These are phyloP conservation scores for Nasturtium officinale DNA, from an alignment of 345 rosid genomes.

Conservation along the genomic window DNA sequence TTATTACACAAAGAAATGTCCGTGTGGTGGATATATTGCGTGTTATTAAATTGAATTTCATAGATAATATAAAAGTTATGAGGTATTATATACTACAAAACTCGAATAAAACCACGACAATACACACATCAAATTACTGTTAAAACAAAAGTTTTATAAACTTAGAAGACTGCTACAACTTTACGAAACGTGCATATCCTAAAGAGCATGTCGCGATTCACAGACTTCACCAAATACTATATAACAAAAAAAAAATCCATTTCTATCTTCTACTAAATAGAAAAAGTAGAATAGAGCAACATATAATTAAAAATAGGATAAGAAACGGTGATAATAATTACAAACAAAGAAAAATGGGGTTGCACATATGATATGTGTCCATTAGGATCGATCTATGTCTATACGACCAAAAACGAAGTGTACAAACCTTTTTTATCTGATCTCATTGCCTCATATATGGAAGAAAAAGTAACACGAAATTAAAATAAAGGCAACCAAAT, in stretches of 20 bases:
- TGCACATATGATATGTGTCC: conserved; percentile 29
- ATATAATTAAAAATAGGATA: not conserved
- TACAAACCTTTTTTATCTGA: conserved; percentile 37
- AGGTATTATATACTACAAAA: not conserved
- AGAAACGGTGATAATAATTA: conserved; percentile 27
- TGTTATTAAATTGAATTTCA: not conserved
- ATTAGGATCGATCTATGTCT: conserved; percentile 30
- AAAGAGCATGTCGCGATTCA: not conserved
- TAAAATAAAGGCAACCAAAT: conserved; percentile 25
- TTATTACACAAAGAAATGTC: conserved; percentile 12
- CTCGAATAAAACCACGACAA: not conserved
- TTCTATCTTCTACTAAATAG: conserved; percentile 1
- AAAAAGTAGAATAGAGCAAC: not conserved
- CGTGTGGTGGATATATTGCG: conserved; percentile 26
- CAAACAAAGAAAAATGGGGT: not conserved
- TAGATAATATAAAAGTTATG: not conserved
- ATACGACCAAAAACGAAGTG: conserved; percentile 35
- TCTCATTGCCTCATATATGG: conserved; percentile 64
- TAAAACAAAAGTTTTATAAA: not conserved
- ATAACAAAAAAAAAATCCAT: not conserved
- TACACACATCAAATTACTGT: conserved; percentile 1
- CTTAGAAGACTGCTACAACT: conserved; percentile 1
- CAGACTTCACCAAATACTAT: conserved; percentile 1
- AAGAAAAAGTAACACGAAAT: conserved; percentile 42
- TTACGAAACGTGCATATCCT: conserved; percentile 27